Evolutionary conservation across 768 basidiomycete species (phyloP), one percentile per base, ranked within the genome.

Genomic region (Tricholoma saponaceum): DNA sequence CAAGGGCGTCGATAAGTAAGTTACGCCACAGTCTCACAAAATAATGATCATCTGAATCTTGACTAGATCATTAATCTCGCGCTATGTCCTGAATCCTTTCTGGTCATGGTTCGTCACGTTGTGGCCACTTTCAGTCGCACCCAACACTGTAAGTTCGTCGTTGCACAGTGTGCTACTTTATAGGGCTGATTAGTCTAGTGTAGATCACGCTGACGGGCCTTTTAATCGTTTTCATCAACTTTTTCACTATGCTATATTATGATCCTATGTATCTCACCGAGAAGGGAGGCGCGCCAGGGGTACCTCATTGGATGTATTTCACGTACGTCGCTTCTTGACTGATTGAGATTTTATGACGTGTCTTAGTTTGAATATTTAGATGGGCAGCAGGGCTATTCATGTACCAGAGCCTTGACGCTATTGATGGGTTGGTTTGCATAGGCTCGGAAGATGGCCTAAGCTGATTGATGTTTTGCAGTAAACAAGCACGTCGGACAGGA

Each of bases 401-500:
- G 56, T 99, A 99, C 66, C 96, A 99, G 73, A 89, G 77, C 23
- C 79, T 95, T 22, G 92, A 95, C 70, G 87, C 90, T 13, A 90
- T 94, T 51, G 94, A 96, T 67, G 93, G 92, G 92, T 91, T 62
- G 28, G 84, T 58, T 54, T 18, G n/a, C 25, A 26, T 28, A 2
- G 25, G 16, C 14, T 50, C 22, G n/a, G 28, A 30, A 50, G 7
- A 28, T 28, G 47, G 26, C 5, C 63, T 52, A 63, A 23, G 60
- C 41, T 32, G 54, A 44, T 22, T 51, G 30, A 46, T 25, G 14
- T 16, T 22, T 51, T 30, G 41, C 52, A 93, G 96, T 14, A 98
- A 98, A 70, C 97, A 99, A 72, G 97, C 97, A 20, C 78, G 97
- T 60, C 76, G 96, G 52, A 96, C 95, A 0, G 94, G 94, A 1